Evolutionary conservation across 805 yeast species (phyloP).

Genomic region (Saccharomyces paradoxus): DNA sequence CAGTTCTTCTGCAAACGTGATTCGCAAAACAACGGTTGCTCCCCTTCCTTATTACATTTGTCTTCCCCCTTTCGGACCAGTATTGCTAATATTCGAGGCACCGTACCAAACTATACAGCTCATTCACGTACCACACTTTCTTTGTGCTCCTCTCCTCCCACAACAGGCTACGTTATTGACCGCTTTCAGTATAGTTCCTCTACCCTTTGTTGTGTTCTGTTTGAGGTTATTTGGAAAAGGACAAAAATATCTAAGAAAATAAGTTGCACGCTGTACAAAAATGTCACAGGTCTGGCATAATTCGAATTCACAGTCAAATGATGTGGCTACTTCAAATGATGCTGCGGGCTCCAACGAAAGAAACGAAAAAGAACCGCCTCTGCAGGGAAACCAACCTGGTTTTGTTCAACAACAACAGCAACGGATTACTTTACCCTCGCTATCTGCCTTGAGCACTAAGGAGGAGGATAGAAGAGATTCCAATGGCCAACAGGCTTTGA

Average conservation of each 20-base stretch:
- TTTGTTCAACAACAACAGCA: background rate
- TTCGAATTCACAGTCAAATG: background rate
- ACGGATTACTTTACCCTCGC: constrained; percentile 4
- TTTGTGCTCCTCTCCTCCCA: background rate
- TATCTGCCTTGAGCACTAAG: constrained; percentile 1
- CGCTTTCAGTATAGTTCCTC: background rate
- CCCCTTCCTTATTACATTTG: background rate
- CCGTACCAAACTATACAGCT: background rate
- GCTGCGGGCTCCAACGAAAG: background rate
- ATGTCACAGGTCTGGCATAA: background rate
- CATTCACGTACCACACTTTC: background rate
- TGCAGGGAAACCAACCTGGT: background rate
- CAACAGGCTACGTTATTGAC: background rate
- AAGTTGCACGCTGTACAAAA: background rate
- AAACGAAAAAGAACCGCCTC: background rate
- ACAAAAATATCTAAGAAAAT: background rate
- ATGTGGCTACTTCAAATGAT: background rate
- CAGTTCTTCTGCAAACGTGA: background rate
- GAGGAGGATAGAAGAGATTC: constrained; percentile 4
- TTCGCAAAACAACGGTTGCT: background rate
- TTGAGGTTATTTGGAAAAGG: background rate
- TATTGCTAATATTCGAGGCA: background rate
- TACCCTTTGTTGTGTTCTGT: background rate
- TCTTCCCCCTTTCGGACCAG: background rate
- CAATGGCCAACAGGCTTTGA: constrained; percentile 2